Percentiles rank a stretch among this genome's conserved stretches.
phyloP scores from a whole-genome alignment of 495 filamentous ascomycete genomes.

The Pyrenula massariospora region DNA sequence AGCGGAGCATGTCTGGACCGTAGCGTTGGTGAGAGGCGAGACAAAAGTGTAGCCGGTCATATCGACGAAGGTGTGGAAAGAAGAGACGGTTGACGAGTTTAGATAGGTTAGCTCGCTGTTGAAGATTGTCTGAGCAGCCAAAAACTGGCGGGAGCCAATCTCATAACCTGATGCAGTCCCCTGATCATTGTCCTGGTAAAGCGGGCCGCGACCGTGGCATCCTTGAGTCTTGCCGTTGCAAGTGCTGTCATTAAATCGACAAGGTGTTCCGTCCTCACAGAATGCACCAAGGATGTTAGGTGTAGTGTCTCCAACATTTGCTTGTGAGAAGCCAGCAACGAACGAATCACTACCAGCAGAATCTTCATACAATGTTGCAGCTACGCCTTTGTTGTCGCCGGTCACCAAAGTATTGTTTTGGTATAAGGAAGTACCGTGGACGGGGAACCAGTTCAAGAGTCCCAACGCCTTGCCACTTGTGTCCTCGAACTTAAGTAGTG shows the following conservation, averaged over 20 bases:
- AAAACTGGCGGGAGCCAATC: slow-evolving; percentile 57
- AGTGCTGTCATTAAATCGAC: slow-evolving; percentile 64
- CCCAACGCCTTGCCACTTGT: slow-evolving; percentile 64
- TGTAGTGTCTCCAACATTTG: slow-evolving; percentile 85
- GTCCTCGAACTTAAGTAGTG: slow-evolving; percentile 68
- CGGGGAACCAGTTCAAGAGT: slow-evolving; percentile 84
- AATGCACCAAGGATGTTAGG: slow-evolving; percentile 83
- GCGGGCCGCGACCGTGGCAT: slow-evolving; percentile 81
- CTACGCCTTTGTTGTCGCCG: slow-evolving; percentile 94
- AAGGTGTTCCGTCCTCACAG: slow-evolving; percentile 61
- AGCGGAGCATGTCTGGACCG: slow-evolving; percentile 70
- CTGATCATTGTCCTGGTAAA: slow-evolving; percentile 56
- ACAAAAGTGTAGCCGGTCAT: slow-evolving; percentile 64
- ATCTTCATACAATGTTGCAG: slow-evolving; percentile 75
- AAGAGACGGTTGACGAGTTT: slow-evolving; percentile 44
- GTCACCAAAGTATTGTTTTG: slow-evolving; percentile 88
- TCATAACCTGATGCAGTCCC: slow-evolving; percentile 65
- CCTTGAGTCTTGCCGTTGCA: slow-evolving; percentile 63
- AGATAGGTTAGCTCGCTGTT: slow-evolving; percentile 18
- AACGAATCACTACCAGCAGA: slow-evolving; percentile 52
- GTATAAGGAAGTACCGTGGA: slow-evolving; percentile 84
- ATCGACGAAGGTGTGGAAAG: slow-evolving; percentile 65
- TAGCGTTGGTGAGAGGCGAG: slow-evolving; percentile 61
- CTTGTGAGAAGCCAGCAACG: slow-evolving; percentile 88
- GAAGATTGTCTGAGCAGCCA: slow-evolving; percentile 51